phyloP scores from a whole-genome alignment of 2,329 filamentous ascomycete genomes.

The Diaporthe citri region DNA sequence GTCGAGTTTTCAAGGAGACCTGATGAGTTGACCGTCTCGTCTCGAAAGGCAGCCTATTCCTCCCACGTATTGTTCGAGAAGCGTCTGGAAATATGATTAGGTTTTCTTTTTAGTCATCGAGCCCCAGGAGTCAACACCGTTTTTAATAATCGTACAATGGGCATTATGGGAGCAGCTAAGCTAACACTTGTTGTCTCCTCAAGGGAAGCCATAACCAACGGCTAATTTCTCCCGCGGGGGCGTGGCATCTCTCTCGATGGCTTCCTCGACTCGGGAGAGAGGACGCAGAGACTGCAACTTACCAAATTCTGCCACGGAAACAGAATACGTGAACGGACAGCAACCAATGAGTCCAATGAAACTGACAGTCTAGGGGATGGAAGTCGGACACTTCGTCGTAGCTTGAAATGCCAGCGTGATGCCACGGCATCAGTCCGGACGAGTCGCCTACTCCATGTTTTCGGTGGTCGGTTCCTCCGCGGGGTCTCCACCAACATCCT shows the following conservation, averaged over 20 bases:
- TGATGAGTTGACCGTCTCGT: too few species aligned
- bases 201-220: neutral
- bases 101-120: neutral
- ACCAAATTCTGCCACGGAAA: neutral
- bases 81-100: neutral
- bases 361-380: neutral
- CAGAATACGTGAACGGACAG: neutral
- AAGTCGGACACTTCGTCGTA: neutral
- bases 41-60: neutral
- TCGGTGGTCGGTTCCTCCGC: too few species aligned
- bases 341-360: too few species aligned
- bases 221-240: neutral
- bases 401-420: neutral
- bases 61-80: neutral
- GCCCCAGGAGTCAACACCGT: fast-evolving
- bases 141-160: neutral
- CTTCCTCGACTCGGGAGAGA: neutral
- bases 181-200: neutral
- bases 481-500: neutral
- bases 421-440: neutral
- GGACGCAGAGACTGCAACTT: neutral
- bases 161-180: neutral
- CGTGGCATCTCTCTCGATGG: neutral
- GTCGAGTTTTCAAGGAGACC: fast-evolving
- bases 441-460: neutral